Evolutionary conservation across 139 green algal genomes (phyloP).

Genomic region (Limnomonas spitsbergensis): DNA sequence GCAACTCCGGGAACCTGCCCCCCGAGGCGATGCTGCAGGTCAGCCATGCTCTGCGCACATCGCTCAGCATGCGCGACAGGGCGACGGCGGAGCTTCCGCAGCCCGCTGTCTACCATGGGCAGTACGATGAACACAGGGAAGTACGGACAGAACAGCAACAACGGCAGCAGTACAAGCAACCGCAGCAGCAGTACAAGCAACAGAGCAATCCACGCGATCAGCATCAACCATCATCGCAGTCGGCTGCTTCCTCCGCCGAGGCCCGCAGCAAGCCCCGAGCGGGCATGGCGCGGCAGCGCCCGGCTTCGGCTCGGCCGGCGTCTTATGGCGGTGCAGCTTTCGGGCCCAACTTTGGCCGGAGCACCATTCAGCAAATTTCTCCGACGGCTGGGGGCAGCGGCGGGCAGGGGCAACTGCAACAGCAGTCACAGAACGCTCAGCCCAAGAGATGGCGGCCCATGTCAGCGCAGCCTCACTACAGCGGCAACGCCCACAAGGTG

Average conservation of each 20-base stretch:
- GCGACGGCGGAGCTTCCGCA: background rate
- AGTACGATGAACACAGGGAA: too few species aligned
- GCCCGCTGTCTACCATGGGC: too few species aligned
- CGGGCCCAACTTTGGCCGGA: background rate
- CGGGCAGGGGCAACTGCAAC: background rate
- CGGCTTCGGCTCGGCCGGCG: background rate
- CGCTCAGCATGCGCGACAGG: background rate
- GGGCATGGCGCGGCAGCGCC: background rate
- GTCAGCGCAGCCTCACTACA: conserved; percentile 28
- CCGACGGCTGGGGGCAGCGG: background rate
- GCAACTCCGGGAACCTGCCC: too few species aligned
- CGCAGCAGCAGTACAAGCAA: too few species aligned
- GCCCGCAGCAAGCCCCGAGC: too few species aligned
- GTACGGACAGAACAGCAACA: too few species aligned
- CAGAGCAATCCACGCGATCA: too few species aligned
- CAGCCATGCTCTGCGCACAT: background rate
- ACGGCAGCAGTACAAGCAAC: too few species aligned
- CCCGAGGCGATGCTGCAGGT: conserved; percentile 1
- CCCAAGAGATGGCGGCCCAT: conserved; percentile 3
- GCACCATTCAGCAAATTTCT: too few species aligned
- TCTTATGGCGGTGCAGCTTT: background rate
- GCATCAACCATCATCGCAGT: too few species aligned
- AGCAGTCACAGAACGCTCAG: background rate
- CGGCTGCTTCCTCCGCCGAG: too few species aligned
- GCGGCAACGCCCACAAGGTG: background rate